These are phyloP conservation scores for Wickerhamomyces xylosicus DNA, from an alignment of 805 yeast species.

Conservation along the genomic window DNA sequence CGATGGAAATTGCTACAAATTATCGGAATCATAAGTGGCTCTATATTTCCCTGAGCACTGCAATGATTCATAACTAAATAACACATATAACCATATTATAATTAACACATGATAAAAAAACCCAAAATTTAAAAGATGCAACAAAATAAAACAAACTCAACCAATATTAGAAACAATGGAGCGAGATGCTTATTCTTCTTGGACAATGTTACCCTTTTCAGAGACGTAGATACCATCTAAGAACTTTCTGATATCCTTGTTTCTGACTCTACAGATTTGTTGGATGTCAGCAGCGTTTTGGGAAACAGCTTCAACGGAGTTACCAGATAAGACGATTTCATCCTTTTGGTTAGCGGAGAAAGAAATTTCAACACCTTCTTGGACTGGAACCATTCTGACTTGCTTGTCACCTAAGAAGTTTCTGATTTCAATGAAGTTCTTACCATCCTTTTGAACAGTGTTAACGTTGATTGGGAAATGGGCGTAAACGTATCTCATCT, in stretches of 20 bases:
- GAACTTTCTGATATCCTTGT: slow-evolving; percentile 99
- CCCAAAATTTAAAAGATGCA: not conserved
- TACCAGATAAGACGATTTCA: slow-evolving; percentile 87
- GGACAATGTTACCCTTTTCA: slow-evolving; percentile 81
- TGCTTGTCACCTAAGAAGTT: slow-evolving; percentile 99
- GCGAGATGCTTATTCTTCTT: slow-evolving; percentile 32
- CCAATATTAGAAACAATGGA: too few species aligned
- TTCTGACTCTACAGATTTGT: slow-evolving; percentile 96
- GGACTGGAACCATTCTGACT: slow-evolving; percentile 79
- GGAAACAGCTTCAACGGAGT: slow-evolving; percentile 95
- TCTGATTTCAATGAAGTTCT: slow-evolving; percentile 85
- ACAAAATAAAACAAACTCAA: not conserved
- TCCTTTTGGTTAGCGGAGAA: slow-evolving; percentile 83
- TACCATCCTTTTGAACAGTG: slow-evolving; percentile 70
- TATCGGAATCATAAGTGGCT: slow-evolving; percentile 5
- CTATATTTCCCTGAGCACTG: slow-evolving; percentile 4
- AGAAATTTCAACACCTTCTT: slow-evolving; percentile 84
- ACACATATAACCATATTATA: not conserved
- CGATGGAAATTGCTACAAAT: not conserved
- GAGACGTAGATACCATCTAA: slow-evolving; percentile 99
- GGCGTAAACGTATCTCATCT: slow-evolving; percentile 99
- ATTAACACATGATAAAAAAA: not conserved
- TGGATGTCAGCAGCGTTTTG: slow-evolving; percentile 98
- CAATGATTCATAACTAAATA: slow-evolving; percentile 1
- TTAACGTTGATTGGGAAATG: slow-evolving; percentile 99